phyloP scores from a whole-genome alignment of 2,329 filamentous ascomycete genomes.

The Thelonectria olida region DNA sequence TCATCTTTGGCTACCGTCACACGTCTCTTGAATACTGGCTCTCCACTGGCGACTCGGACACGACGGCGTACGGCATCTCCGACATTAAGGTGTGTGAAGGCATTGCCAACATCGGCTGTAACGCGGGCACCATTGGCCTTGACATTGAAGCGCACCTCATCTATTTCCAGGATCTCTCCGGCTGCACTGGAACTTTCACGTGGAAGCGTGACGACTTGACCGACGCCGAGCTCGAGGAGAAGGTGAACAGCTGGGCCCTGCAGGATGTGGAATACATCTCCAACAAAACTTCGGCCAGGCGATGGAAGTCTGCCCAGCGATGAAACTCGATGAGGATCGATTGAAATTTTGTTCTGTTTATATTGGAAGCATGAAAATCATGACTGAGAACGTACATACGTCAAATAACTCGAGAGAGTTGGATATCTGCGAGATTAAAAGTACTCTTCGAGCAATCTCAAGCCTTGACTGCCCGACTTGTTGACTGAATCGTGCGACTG shows the following conservation, averaged over 20 bases:
- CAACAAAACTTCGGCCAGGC: constrained; percentile 17
- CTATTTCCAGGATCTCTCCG: constrained; percentile 58
- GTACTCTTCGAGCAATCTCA: neutral
- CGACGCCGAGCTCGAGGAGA: constrained; percentile 50
- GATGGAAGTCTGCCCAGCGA: neutral
- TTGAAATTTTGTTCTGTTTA: too few relatives aligned
- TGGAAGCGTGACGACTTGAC: constrained; percentile 39
- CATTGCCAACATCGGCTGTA: constrained; percentile 58
- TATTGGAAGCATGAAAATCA: neutral
- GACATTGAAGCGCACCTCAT: constrained; percentile 55
- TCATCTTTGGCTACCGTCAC: constrained; percentile 69
- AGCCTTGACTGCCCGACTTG: neutral
- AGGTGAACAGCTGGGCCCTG: constrained; percentile 47
- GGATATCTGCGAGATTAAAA: neutral
- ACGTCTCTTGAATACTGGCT: constrained; percentile 77
- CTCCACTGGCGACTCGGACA: constrained; percentile 44
- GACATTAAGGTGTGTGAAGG: constrained; percentile 60
- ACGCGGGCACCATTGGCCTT: constrained; percentile 57
- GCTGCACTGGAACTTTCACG: constrained; percentile 45
- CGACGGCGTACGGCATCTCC: constrained; percentile 47
- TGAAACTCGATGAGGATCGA: neutral
- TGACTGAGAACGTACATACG: neutral
- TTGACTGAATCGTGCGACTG: neutral
- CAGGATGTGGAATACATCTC: constrained; percentile 46
- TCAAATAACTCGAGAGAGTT: neutral